Base-by-base conservation (phyloP, 1,139 yeast genomes). In the Geotrichum carabidarum region DNA sequence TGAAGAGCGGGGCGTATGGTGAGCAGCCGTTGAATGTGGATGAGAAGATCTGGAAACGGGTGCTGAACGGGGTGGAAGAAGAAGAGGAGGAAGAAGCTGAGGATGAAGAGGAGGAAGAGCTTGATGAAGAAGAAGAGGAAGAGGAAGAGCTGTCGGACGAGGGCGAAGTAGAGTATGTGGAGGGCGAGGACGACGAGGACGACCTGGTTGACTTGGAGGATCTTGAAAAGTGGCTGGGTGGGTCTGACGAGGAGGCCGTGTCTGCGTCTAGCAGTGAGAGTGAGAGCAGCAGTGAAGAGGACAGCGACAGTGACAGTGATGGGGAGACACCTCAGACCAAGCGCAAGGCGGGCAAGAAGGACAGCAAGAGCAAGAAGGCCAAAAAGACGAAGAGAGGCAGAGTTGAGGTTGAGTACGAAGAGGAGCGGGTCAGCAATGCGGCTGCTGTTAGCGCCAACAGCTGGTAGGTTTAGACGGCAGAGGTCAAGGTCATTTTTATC, bases 1-100 rank as follows among this genome's bases (percentile, higher is more conserved):
- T 93, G 65, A 93, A 93, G 81, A 84, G 93, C 69, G 99, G 99
- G 59, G 98, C 98, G 6, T 93, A 93, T 67, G 99, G 99, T 60
- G 98, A 93, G 67, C 88, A 91, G 70, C 99, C 99, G 57, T 78
- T 93, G 68, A 93, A 93, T 67, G 99, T 93, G 45, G 98, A 93
- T 65, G 97, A 91, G 67, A 84, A 84, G 73, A 83, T 93, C 59
- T 93, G 99, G 99, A 85, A 86, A 78, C 88, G 83, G 74, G 95
- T 93, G 30, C 80, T 93, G 74, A 89, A 93, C 62, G 82, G 80
- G 61, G 83, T 84, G 64, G 84, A 79, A 59, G 79, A 79, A 50
- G 73, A 74, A 49, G 77, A 78, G 65, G 78, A 81, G 51, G 81
- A 80, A 60, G 84, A 82, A 58, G 86, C 82, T 50, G 83, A 78